Evolutionary conservation across 164 flowering plant species (phyloP).

Genomic region (Liquidambar formosana): DNA sequence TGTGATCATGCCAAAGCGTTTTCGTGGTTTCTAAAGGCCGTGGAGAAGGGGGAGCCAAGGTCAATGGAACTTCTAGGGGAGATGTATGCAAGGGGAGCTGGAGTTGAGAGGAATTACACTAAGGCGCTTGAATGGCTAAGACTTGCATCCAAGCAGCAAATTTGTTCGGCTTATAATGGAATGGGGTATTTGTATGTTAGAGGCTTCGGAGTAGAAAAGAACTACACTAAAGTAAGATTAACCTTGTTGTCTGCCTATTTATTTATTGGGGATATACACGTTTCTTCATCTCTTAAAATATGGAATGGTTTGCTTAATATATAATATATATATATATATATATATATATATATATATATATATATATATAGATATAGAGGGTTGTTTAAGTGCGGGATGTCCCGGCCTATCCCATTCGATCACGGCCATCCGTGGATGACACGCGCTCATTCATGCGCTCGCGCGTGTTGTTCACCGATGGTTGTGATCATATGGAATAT

Average conservation of each 20-base stretch:
- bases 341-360: too few relatives aligned
- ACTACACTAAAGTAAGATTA: conserved; percentile 76
- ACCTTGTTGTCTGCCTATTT: background rate
- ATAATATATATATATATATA: too few relatives aligned
- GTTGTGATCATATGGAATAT: too few relatives aligned
- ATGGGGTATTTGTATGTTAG: conserved; percentile 94
- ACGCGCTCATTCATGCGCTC: too few relatives aligned
- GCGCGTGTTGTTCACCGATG: too few relatives aligned
- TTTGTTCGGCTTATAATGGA: conserved; percentile 89
- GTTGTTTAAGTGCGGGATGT: too few relatives aligned
- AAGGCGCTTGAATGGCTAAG: conserved; percentile 87
- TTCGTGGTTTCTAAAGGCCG: conserved; percentile 85
- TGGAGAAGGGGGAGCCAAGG: conserved; percentile 85
- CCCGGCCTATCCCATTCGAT: too few relatives aligned
- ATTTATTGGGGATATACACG: background rate
- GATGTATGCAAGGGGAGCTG: conserved; percentile 95
- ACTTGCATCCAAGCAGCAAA: conserved; percentile 74
- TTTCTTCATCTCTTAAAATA: background rate
- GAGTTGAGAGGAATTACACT: conserved; percentile 87
- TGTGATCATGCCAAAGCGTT: conserved; percentile 83
- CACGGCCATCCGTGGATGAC: too few relatives aligned
- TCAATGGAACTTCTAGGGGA: conserved; percentile 99
- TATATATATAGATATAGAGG: too few relatives aligned
- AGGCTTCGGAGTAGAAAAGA: conserved; percentile 96
- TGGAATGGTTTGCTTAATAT: background rate